Evolutionary conservation across 129 eudicot genomes (phyloP).

Genomic region (Daucus carota): DNA sequence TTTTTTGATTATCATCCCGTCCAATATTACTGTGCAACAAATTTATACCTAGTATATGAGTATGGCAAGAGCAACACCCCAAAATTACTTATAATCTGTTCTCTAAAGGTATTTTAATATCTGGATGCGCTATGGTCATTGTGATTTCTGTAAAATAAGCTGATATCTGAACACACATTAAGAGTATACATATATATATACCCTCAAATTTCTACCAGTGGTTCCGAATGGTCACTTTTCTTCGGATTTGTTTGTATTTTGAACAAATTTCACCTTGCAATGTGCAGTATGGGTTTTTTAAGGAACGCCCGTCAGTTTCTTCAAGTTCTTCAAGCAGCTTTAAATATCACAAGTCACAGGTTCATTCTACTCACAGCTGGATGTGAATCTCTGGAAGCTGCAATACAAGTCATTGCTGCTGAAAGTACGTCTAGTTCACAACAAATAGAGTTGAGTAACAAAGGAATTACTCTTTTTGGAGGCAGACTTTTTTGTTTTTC

Average conservation of each 20-base stretch:
- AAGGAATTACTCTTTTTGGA: conserved; percentile 42
- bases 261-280: conserved; percentile 14
- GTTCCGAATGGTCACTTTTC: too few relatives aligned
- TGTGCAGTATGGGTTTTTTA: conserved; percentile 82
- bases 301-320: conserved; percentile 56
- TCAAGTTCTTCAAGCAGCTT: conserved; percentile 41
- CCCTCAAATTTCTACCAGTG: not conserved
- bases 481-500: conserved; percentile 66
- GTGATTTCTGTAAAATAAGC: not conserved
- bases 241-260: conserved; percentile 5
- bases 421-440: conserved; percentile 33
- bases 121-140: not conserved
- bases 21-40: not conserved
- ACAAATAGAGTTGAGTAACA: conserved; percentile 25
- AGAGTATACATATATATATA: not conserved
- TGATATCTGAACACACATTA: not conserved
- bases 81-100: not conserved
- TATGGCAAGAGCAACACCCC: not conserved
- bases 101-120: not conserved
- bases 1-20: not conserved
- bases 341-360: conserved; percentile 35
- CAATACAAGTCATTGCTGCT: conserved; percentile 34
- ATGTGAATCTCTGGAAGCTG: conserved; percentile 66
- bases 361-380: conserved; percentile 79
- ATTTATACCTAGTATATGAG: conserved; percentile 3